Evolutionary conservation across 768 basidiomycete genomes (phyloP), one percentile per base, ranked within the genome.

Genomic region (Nidularia sp.): DNA sequence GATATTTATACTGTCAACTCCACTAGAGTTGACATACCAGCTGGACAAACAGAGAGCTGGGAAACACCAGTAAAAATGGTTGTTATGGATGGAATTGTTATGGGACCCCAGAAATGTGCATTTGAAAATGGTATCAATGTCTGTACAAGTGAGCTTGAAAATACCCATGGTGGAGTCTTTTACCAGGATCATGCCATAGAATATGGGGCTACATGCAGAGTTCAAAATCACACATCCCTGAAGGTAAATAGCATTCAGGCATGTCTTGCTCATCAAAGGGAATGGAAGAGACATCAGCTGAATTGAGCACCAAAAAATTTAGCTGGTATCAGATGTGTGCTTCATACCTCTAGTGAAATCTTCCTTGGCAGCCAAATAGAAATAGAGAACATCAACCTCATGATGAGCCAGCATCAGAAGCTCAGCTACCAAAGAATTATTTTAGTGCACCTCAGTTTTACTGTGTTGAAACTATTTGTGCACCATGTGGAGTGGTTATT

Each of bases 71-170:
- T 41, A 1, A 41, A 41, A 41, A 50, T 56, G 55, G 41, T 53
- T 45, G 55, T 56, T 41, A 42, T 56, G 22, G 55, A 56, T 56
- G 55, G 53, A 2, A 53, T 56, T 56, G 55, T 56, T 33, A 50
- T 56, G 53, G 48, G 52, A 32, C 55, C 48, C 6, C 18, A 33
- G 22, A 48, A 53, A 34, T 56, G 53, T 56, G 53, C 53, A 7
- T 43, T 49, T 49, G 42, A 49, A 25, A 34, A 42, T 25, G 49
- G 55, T 49, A 41, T 10, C 13, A 6, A 33, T 25, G 13, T 36
- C 49, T 31, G n/a, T 36, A 47, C 57, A 61, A 29, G 25, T 29
- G 25, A 29, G 25, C 25, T 29, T 29, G 25, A 29, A 29, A 29
- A 29, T 29, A 29, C 25, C 25, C 2, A 3, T 29, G 2, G 25